A percentile compares a stretch with the other conserved stretches of the same genome.
Conservation (phyloP, 495 filamentous ascomycete species). For the Talaromyces trachyspermus region DNA sequence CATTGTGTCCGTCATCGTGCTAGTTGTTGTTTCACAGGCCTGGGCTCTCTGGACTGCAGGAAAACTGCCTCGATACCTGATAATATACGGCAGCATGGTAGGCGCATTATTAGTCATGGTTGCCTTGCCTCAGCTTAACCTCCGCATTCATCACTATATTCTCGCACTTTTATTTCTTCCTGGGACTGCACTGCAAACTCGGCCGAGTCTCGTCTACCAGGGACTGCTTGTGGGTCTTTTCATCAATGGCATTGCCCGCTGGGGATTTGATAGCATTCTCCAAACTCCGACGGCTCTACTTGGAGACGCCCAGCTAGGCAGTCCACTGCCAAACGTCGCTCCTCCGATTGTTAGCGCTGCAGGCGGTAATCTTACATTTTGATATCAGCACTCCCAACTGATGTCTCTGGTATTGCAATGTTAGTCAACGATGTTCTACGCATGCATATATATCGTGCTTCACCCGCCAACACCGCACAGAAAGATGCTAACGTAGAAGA, state of each 20-base stretch:
- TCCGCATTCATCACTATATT: slow-evolving; percentile 62
- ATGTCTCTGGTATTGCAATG: slow-evolving; percentile 49
- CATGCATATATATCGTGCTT: slow-evolving; percentile 18
- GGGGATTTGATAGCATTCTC: slow-evolving; percentile 56
- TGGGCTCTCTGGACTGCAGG: slow-evolving; percentile 62
- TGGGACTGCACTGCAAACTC: slow-evolving; percentile 50
- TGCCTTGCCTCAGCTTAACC: slow-evolving; percentile 48
- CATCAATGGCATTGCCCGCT: slow-evolving; percentile 59
- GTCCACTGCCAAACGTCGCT: slow-evolving; percentile 35
- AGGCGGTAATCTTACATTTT: slow-evolving; percentile 38
- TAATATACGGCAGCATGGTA: slow-evolving; percentile 54
- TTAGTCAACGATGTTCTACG: slow-evolving; percentile 55
- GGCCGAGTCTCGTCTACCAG: slow-evolving; percentile 51
- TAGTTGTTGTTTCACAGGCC: slow-evolving; percentile 51
- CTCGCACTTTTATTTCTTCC: slow-evolving; percentile 51
- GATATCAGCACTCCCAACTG: slow-evolving; percentile 24
- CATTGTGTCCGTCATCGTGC: slow-evolving; percentile 48
- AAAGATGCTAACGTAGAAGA: slow-evolving; percentile 25
- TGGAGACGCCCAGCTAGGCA: slow-evolving; percentile 23
- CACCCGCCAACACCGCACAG: slow-evolving; percentile 27
- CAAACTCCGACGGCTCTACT: slow-evolving; percentile 22
- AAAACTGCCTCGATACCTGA: slow-evolving; percentile 52
- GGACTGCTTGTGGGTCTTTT: slow-evolving; percentile 57
- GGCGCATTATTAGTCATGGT: slow-evolving; percentile 37
- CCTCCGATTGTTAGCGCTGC: slow-evolving; percentile 22